phyloP scores from a whole-genome alignment of 2,329 filamentous ascomycete genomes.

The Monilinia fructigena region DNA sequence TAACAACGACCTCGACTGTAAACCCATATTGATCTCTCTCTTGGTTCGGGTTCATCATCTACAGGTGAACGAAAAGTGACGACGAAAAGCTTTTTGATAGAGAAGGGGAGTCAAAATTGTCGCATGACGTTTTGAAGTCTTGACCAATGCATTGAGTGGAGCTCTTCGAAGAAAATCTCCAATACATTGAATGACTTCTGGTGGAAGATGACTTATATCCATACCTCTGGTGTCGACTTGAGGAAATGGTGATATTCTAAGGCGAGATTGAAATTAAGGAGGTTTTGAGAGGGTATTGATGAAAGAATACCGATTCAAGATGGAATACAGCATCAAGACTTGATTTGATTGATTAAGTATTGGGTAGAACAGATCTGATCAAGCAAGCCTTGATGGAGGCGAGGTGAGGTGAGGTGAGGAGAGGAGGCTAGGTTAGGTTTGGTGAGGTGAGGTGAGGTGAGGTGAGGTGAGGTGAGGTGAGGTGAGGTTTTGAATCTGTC shows the following conservation, averaged over 20 bases:
- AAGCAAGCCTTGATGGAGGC: neutral
- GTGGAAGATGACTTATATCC: constrained; percentile 18
- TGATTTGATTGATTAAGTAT: neutral
- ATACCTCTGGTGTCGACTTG: neutral
- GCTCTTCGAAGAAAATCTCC: constrained; percentile 16
- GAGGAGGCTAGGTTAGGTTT: no score
- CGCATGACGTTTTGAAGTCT: constrained; percentile 19
- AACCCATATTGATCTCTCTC: constrained; percentile 20
- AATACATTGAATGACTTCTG: constrained; percentile 20
- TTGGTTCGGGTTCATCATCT: constrained; percentile 16
- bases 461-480: no score
- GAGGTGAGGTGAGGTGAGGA: no score
- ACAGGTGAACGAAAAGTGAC: constrained; percentile 14
- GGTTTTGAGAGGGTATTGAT: constrained; percentile 3
- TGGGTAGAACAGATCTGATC: no score
- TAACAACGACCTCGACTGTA: constrained; percentile 22
- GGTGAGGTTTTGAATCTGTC: no score
- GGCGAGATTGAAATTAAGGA: neutral
- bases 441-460: no score
- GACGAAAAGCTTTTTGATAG: constrained; percentile 21
- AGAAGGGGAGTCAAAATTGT: constrained; percentile 7
- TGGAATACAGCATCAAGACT: constrained; percentile 12
- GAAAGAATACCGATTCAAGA: neutral
- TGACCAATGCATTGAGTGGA: constrained; percentile 16
- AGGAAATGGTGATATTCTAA: no score